Base-by-base conservation (phyloP, 2,329 filamentous ascomycete genomes). In the Claviceps pusilla region DNA sequence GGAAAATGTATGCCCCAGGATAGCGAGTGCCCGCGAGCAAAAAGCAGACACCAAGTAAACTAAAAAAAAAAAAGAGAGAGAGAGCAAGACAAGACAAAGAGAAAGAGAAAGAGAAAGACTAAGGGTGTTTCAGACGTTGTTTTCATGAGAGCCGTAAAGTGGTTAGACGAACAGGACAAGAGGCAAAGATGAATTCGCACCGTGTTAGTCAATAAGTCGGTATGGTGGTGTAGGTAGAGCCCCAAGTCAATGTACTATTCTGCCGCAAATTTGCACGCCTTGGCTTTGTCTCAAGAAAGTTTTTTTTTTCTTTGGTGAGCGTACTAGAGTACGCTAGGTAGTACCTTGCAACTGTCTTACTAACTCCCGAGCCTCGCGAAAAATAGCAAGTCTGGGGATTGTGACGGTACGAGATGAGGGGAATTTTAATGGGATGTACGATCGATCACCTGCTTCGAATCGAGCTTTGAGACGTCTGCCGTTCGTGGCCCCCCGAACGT, bases 381-480 rank as follows among this genome's bases (percentile, higher is more conserved):
- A 35, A 7, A 7, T 41, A 7, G 11, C n/a, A 10, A 41, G 35
- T 33, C 37, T 50, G 48, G 35, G 14, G 2, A 24, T 24, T 10
- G 9, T 31, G 29, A 28, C 24, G 31, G 12, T 14, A 33, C 5
- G 28, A 45, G 39, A 43, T 3, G 9, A 45, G n/a, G 5, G 9
- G 11, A 16, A 33, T 52, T 12, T 33, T 52, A 16, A 16, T 11
- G 28, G 28, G 43, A 24, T 33, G 10, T n/a, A 14, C 37, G 6
- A 28, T 51, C 31, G 67, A 73, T 70, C 71, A 75, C 68, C 75
- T 72, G 62, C 74, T 77, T 62, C 72, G 71, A 46, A 71, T 65
- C 52, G 77, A 80, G 57, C 78, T 73, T 64, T 76, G 74, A 59
- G 80, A 82, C 62, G 71, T 76, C 67, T 83, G 78, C 60, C 79